Evolutionary conservation across 352 stramenopile species (phyloP).

Genomic region (Phytophthora megakarya): DNA sequence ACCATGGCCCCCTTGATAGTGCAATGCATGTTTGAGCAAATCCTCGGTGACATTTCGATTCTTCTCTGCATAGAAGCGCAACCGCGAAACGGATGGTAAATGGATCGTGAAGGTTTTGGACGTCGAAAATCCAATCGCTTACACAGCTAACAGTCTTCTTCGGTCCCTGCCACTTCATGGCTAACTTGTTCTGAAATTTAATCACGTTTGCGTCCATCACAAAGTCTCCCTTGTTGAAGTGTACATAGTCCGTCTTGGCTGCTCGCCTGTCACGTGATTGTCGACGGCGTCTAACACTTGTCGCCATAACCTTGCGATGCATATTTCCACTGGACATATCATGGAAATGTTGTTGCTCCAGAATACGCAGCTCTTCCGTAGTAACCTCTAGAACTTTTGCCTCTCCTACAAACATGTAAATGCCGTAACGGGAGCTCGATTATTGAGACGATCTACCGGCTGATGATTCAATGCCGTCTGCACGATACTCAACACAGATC

Average conservation of each 20-base stretch:
- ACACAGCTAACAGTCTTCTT: background rate
- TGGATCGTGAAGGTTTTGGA: background rate
- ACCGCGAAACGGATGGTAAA: background rate
- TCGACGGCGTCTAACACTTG: background rate
- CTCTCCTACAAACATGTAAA: too few relatives aligned
- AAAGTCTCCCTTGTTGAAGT: slow-evolving; percentile 1
- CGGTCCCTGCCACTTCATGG: slow-evolving; percentile 1
- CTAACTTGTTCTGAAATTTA: background rate
- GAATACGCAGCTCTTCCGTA: too few relatives aligned
- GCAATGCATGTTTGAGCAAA: slow-evolving; percentile 2
- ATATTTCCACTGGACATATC: background rate
- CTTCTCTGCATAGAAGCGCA: background rate
- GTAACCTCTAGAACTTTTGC: too few relatives aligned
- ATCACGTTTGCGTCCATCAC: background rate
- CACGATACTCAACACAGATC: too few relatives aligned
- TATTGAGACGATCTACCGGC: too few relatives aligned
- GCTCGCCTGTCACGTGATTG: background rate
- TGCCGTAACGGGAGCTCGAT: too few relatives aligned
- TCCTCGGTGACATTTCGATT: background rate
- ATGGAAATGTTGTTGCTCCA: background rate
- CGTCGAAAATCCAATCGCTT: background rate
- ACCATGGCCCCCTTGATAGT: slow-evolving; percentile 3
- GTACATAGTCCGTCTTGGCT: background rate
- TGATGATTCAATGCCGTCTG: too few relatives aligned
- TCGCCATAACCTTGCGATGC: background rate